Percentiles rank a stretch among this genome's conserved stretches.
Evolutionary conservation across 225 moss, liverwort and hornwort species (phyloP).

Genomic region (Neckera pumila): DNA sequence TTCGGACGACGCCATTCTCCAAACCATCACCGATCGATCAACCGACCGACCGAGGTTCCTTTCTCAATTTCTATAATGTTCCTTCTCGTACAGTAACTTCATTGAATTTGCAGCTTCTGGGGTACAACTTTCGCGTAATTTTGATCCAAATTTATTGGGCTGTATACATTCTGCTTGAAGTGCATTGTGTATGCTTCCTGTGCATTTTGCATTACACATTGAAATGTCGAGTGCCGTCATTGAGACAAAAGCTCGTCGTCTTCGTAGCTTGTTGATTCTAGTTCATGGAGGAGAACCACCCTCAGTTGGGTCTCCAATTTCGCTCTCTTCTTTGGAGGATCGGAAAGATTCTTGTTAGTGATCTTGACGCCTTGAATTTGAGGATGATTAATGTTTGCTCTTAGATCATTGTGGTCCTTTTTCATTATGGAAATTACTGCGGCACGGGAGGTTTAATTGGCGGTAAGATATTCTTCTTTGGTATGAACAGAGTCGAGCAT

Average conservation of each 20-base stretch:
- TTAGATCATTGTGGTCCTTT: not conserved
- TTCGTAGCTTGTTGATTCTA: not conserved
- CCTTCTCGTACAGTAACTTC: not conserved
- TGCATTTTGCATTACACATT: not conserved
- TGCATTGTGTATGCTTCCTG: not conserved
- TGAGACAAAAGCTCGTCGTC: not conserved
- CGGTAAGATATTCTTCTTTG: not conserved
- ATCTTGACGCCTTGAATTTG: not conserved
- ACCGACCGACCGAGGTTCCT: not conserved
- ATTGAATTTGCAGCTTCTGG: not conserved
- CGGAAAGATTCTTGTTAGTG: not conserved
- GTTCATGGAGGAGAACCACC: not conserved
- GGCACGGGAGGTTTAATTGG: not conserved
- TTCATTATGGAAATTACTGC: not conserved
- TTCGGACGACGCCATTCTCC: not conserved
- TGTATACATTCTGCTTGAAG: not conserved
- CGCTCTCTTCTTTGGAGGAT: not conserved
- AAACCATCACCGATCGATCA: not conserved
- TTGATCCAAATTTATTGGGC: not conserved
- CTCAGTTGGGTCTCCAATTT: not conserved
- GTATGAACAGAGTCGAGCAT: not conserved
- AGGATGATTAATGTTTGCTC: not conserved
- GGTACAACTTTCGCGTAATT: not conserved
- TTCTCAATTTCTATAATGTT: not conserved
- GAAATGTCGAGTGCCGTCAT: not conserved